Conservation (phyloP, 2,329 filamentous ascomycete species). For the Pyrenochaeta sp. region DNA sequence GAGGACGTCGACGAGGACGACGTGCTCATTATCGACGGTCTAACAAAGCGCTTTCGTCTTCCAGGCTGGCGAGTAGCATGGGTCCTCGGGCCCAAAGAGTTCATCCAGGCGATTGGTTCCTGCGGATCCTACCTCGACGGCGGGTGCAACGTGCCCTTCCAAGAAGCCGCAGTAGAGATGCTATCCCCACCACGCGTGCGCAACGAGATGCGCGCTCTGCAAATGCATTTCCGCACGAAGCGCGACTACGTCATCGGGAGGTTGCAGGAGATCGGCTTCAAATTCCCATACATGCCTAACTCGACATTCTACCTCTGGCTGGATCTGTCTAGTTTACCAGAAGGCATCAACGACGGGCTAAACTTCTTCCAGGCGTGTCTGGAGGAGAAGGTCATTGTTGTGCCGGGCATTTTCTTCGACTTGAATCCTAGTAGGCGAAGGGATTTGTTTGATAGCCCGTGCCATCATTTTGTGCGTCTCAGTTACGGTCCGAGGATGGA, state of each 20-base stretch:
- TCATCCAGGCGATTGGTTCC: conserved; percentile 90
- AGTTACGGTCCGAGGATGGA: conserved; percentile 54
- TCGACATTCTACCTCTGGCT: conserved; percentile 94
- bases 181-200: conserved; percentile 84
- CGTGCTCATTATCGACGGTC: conserved; percentile 91
- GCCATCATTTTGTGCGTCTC: conserved; percentile 67
- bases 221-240: conserved; percentile 90
- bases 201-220: conserved; percentile 87
- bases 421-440: conserved; percentile 88
- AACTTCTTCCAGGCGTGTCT: conserved; percentile 97
- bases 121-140: conserved; percentile 95
- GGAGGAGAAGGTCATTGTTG: conserved; percentile 93
- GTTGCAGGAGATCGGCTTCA: conserved; percentile 85
- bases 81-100: conserved; percentile 96
- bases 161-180: conserved; percentile 92
- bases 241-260: conserved; percentile 87
- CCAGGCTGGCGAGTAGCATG: conserved; percentile 97
- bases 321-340: conserved; percentile 71
- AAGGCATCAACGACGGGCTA: conserved; percentile 87
- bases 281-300: conserved; percentile 79
- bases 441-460: conserved; percentile 93
- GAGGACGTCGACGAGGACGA: conserved; percentile 81
- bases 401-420: conserved; percentile 98
- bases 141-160: conserved; percentile 93
- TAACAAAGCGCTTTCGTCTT: conserved; percentile 96